These are phyloP conservation scores for Metschnikowia hibisci DNA, from an alignment of 805 yeast genomes.

Conservation along the genomic window DNA sequence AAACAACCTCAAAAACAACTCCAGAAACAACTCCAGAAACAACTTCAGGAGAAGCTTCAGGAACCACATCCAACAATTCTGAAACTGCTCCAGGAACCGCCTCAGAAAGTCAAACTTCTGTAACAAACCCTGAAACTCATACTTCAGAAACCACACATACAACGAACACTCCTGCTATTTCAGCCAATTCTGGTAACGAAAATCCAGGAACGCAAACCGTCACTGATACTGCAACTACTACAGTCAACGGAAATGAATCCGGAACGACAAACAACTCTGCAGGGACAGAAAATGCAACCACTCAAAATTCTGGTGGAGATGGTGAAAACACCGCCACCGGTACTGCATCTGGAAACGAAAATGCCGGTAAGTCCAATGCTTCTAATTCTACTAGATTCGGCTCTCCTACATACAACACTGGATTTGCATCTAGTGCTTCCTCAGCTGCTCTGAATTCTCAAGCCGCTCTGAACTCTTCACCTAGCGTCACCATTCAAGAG, in stretches of 20 bases:
- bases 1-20: no score
- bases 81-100: neutral
- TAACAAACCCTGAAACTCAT: neutral
- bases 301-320: no score
- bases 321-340: no score
- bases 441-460: neutral
- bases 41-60: no score
- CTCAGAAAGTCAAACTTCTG: neutral
- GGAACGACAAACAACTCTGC: no score
- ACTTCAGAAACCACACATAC: neutral
- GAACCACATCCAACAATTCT: no score
- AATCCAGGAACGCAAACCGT: neutral
- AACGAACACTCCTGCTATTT: neutral
- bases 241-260: neutral
- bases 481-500: neutral
- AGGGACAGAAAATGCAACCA: no score
- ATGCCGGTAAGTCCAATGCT: neutral
- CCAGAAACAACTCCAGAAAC: neutral
- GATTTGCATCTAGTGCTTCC: neutral
- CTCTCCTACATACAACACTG: neutral
- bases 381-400: neutral
- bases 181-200: neutral
- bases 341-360: neutral
- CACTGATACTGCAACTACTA: neutral
- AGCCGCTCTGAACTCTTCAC: neutral